phyloP scores from a whole-genome alignment of 2,329 filamentous ascomycete species.

The Aspergillus terreus region DNA sequence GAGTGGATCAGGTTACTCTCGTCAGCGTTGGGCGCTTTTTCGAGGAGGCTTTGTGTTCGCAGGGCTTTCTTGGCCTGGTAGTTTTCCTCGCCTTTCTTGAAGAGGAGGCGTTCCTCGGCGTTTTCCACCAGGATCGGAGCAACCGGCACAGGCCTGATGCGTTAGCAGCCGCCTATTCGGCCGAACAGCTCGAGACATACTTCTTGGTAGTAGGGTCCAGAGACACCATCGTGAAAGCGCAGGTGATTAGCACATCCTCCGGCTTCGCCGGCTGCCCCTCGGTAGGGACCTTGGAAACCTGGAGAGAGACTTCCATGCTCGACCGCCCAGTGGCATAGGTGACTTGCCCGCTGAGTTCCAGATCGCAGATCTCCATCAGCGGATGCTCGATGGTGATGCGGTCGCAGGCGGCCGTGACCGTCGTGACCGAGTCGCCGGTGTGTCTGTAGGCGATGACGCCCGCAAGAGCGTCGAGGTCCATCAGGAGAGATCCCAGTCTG shows the following conservation, averaged over 20 bases:
- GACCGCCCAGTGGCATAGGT: slow-evolving; percentile 70
- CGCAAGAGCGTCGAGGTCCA: slow-evolving; percentile 75
- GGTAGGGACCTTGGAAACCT: slow-evolving; percentile 64
- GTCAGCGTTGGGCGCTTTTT: slow-evolving; percentile 65
- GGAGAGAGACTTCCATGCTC: slow-evolving; percentile 70
- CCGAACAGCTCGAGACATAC: slow-evolving; percentile 25
- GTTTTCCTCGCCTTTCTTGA: slow-evolving; percentile 61
- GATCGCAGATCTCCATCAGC: slow-evolving; percentile 71
- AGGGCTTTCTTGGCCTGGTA: slow-evolving; percentile 64
- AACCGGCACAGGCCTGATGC: slow-evolving; percentile 55
- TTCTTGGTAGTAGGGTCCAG: slow-evolving; percentile 66
- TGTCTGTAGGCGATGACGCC: slow-evolving; percentile 74
- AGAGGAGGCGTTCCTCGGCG: slow-evolving; percentile 62
- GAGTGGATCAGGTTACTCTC: slow-evolving; percentile 69
- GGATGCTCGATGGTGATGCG: slow-evolving; percentile 66
- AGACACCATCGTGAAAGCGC: slow-evolving; percentile 74
- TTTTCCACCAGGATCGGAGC: slow-evolving; percentile 61
- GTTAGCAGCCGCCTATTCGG: not conserved
- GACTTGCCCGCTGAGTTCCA: slow-evolving; percentile 66
- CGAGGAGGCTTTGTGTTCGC: slow-evolving; percentile 57
- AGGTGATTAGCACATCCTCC: slow-evolving; percentile 65
- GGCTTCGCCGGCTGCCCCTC: slow-evolving; percentile 54
- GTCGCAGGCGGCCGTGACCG: slow-evolving; percentile 62
- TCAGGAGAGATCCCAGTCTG: slow-evolving; percentile 67
- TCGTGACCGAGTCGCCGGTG: slow-evolving; percentile 61